Evolutionary conservation across 129 eudicot genomes (phyloP).

Genomic region (Saussurea involucrata): DNA sequence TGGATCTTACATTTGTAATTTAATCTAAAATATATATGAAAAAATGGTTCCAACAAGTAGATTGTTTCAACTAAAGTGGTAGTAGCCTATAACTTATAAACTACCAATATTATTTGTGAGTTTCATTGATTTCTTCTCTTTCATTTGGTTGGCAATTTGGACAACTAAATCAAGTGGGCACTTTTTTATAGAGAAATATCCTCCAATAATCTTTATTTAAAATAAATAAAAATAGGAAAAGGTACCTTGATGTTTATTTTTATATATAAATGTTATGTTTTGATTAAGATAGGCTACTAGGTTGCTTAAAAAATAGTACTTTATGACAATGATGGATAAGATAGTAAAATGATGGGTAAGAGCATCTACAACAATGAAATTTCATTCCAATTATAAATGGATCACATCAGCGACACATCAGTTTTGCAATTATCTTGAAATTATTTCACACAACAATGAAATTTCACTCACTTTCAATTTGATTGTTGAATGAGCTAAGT

Average conservation of each 20-base stretch:
- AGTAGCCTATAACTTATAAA: background rate
- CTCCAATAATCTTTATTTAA: conserved; percentile 9
- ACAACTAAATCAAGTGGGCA: conserved; percentile 6
- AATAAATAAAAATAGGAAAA: background rate
- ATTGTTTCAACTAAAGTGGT: background rate
- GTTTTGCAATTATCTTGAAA: no score
- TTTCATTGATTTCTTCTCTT: background rate
- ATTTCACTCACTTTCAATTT: background rate
- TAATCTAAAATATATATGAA: no score
- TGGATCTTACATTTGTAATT: no score
- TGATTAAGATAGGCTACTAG: background rate
- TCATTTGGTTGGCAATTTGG: conserved; percentile 15
- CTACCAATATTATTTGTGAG: background rate
- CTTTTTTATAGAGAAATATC: background rate
- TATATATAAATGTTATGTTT: background rate
- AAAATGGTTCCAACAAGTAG: background rate
- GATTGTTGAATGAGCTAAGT: no score
- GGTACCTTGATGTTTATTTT: background rate
- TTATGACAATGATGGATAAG: background rate
- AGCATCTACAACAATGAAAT: no score
- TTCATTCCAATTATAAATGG: no score
- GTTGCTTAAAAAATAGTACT: background rate
- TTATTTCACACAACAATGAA: no score
- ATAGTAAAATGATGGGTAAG: background rate
- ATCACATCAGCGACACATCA: no score